phyloP scores from a whole-genome alignment of 2,329 filamentous ascomycete genomes.

The Orbilia ellipsospora region DNA sequence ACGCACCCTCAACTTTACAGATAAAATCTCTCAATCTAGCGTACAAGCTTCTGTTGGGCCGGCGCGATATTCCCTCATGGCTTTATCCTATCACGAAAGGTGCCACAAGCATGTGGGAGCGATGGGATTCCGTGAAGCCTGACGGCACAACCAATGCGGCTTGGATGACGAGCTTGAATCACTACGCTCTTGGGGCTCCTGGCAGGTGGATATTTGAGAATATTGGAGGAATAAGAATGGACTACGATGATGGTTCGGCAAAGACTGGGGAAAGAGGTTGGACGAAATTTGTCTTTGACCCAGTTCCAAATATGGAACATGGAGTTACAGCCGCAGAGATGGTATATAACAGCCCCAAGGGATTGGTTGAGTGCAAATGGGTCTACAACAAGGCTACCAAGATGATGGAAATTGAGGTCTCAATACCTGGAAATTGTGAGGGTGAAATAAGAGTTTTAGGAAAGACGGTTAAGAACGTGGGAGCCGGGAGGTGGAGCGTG shows the following conservation, averaged over 20 bases:
- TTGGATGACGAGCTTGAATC: constrained; percentile 67
- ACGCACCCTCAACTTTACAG: constrained; percentile 3
- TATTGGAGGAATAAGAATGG: constrained; percentile 63
- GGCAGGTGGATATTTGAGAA: constrained; percentile 65
- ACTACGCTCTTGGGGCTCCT: constrained; percentile 67
- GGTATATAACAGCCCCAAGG: constrained; percentile 27
- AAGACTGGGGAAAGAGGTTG: constrained; percentile 1
- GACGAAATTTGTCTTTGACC: constrained; percentile 37
- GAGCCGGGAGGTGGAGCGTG: constrained; percentile 25
- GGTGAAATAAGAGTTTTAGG: constrained; percentile 34
- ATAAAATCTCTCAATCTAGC: constrained; percentile 56
- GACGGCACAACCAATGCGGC: constrained; percentile 65
- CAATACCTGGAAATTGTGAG: constrained; percentile 35
- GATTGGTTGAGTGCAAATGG: constrained; percentile 38
- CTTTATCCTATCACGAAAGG: constrained; percentile 66
- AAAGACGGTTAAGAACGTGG: constrained; percentile 28
- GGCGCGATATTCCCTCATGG: constrained; percentile 64
- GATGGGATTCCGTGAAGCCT: constrained; percentile 66
- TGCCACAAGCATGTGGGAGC: constrained; percentile 67
- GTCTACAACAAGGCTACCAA: constrained; percentile 20
- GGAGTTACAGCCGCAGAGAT: constrained; percentile 27
- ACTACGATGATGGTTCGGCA: neutral
- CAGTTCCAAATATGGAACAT: constrained; percentile 36
- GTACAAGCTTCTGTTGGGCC: constrained; percentile 67
- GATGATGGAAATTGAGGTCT: constrained; percentile 28